Base-by-base conservation (phyloP, 23 red algal species). In the Gracilariopsis chorda region DNA sequence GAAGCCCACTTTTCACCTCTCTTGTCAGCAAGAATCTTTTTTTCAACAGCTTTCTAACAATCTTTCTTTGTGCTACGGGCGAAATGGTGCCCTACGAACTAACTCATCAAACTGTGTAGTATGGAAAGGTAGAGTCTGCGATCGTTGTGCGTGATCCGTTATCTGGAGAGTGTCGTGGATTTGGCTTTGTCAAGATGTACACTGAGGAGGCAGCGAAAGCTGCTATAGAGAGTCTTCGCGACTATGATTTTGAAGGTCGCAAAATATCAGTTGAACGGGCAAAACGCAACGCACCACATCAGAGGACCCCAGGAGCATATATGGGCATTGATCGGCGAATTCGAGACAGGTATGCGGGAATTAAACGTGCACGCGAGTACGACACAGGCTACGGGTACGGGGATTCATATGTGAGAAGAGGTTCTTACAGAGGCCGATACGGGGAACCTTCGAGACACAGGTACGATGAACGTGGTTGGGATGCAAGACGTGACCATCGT, bases 211-310 rank as follows among this genome's bases (percentile, higher is more conserved):
- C 77, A 51, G 73, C 88, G 6, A 61, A 71, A 67, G 60, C 53
- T 7, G 88, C 88, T 2, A 91, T 91, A 10, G 77, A 91, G 33
- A 72, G 48, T 36, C 62, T 91, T 43, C 88, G 77, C 41, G 85
- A 89, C 40, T 89, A 77, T 57, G 85, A 89, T 36, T 89, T 89
- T 89, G 85, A 89, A 70, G 85, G 85, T 59, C 85, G 85, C 48
- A 64, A 70, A 60, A 89, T 89, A 44, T 76, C 85, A 3, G 75
- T 91, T 53, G 88, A 91, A 43, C 67, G 63, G 40, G 88, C 88
- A 20, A 80, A 82, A 34, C 74, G 88, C 36, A 91, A 82, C 29
- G 75, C 60, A 56, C 88, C 88, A 30, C 88, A 91, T 69, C 55
- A 52, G 55, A 71, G 77, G 48, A 82, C 88, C 17, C 88, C 88